Evolutionary conservation across 2,329 filamentous ascomycete genomes (phyloP), one percentile per base, ranked within the genome.

Genomic region (Aspergillus ibericus): DNA sequence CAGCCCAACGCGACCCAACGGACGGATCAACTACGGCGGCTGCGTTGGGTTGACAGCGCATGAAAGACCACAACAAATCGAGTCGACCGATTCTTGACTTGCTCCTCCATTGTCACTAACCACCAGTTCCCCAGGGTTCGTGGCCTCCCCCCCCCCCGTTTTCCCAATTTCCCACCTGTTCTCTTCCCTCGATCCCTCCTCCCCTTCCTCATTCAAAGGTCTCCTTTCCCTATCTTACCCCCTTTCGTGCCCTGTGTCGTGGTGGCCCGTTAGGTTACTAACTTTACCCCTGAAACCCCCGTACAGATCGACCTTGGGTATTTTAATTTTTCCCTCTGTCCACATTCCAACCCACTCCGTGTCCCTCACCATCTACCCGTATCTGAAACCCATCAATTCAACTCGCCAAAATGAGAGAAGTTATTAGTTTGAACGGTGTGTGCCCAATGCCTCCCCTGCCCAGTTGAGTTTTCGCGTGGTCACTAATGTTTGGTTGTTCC

Each of bases 401-500:
- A 65, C 52, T 71, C 73, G 75, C 75, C 85, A 93, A 80, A 78
- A 98, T 98, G 93, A 93, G 93, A 90, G 93, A 98, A 88, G 92
- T 98, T 80, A 96, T 98, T 81, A 93, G 90, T 83, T 90, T 98
- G 87, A 97, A 97, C 87, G 93, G 93, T 97, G 87, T 76, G 89
- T 70, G 60, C 46, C 50, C 57, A 53, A 15, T 42, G 15, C 18
- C 51, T 61, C 34, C 35, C 54, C 47, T 59, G 57, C 56, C 63
- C 36, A 29, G 42, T 44, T 58, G 27, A 57, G 58, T 27, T 52
- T 47, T 79, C 46, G 64, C 65, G 73, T 59, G 56, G 44, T 62
- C 52, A 66, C 66, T 68, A 63, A 68, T 59, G 55, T 61, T 59
- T 52, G 47, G 47, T 56, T 44, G 54, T 59, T 53, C 47, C 59